Percentiles rank a stretch among this genome's conserved stretches.
Conservation (phyloP, 208 protist genomes). For the Wallacemonas rigidus region DNA sequence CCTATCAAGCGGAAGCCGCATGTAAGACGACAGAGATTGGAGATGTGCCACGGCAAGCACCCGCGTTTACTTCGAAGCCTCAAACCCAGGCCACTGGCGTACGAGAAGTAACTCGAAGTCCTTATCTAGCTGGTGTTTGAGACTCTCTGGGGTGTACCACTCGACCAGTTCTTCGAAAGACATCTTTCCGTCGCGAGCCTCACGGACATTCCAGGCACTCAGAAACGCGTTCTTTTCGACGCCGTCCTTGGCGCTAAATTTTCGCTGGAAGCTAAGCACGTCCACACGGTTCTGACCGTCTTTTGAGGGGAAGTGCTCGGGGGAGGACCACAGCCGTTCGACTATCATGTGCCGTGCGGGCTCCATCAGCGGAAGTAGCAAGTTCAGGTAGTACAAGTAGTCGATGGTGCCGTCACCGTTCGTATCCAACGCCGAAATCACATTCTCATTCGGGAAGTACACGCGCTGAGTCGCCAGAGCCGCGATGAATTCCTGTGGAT, state of each 20-base stretch:
- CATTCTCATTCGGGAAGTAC: slow-evolving; percentile 52
- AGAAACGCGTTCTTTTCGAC: slow-evolving; percentile 76
- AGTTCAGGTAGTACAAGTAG: slow-evolving; percentile 59
- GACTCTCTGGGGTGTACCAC: slow-evolving; percentile 77
- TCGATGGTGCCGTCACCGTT: slow-evolving; percentile 76
- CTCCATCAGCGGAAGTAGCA: slow-evolving; percentile 53
- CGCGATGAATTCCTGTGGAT: slow-evolving; percentile 37
- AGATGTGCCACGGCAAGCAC: no score
- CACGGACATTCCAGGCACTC: slow-evolving; percentile 77
- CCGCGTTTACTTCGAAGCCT: slow-evolving; percentile 8
- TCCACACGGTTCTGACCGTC: slow-evolving; percentile 48
- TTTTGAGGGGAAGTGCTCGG: slow-evolving; percentile 40
- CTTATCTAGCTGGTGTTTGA: slow-evolving; percentile 50
- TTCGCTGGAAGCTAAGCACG: slow-evolving; percentile 60
- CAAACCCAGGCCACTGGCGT: slow-evolving; percentile 59
- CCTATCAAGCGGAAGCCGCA: no score
- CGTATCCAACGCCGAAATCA: slow-evolving; percentile 67
- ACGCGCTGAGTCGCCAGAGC: slow-evolving; percentile 64
- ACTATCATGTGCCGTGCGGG: slow-evolving; percentile 71
- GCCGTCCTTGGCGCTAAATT: slow-evolving; percentile 56
- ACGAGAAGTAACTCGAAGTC: slow-evolving; percentile 65
- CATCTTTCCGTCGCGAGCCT: slow-evolving; percentile 45
- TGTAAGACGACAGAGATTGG: no score
- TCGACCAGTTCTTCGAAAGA: slow-evolving; percentile 59
- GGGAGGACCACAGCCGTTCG: slow-evolving; percentile 65